phyloP scores from a whole-genome alignment of 2,329 filamentous ascomycete species.

The Trichoderma arundinaceum region DNA sequence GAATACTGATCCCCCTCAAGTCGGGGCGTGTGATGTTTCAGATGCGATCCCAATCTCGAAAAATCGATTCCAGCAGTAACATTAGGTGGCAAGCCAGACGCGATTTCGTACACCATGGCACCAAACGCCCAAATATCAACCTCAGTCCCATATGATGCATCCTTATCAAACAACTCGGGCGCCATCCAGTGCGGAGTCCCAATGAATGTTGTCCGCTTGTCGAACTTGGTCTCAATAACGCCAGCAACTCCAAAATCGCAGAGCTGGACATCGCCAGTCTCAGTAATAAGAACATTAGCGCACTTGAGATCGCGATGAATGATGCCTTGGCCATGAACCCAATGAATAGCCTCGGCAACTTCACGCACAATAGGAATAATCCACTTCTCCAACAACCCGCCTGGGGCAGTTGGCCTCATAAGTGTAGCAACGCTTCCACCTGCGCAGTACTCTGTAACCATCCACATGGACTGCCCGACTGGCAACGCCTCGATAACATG shows the following conservation, averaged over 20 bases:
- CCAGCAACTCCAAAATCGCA: constrained; percentile 87
- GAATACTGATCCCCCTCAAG: constrained; percentile 76
- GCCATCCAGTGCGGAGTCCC: constrained; percentile 90
- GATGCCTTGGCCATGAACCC: constrained; percentile 71
- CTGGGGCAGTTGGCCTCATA: constrained; percentile 70
- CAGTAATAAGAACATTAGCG: constrained; percentile 80
- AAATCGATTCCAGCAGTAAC: constrained; percentile 58
- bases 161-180: constrained; percentile 72
- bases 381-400: constrained; percentile 72
- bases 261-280: constrained; percentile 77
- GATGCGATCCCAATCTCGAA: constrained; percentile 59
- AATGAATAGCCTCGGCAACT: constrained; percentile 68
- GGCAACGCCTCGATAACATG: constrained; percentile 79
- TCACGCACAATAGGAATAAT: constrained; percentile 71
- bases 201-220: constrained; percentile 80
- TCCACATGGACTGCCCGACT: constrained; percentile 82
- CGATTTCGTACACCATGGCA: constrained; percentile 80
- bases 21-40: constrained; percentile 67
- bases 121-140: constrained; percentile 88
- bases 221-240: constrained; percentile 74
- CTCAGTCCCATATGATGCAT: constrained; percentile 70
- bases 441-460: constrained; percentile 84
- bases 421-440: constrained; percentile 80
- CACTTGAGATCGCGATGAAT: constrained; percentile 76
- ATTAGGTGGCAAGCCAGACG: constrained; percentile 76